Conservation (phyloP, 2,329 filamentous ascomycete genomes). For the Trichoderma lentiforme region DNA sequence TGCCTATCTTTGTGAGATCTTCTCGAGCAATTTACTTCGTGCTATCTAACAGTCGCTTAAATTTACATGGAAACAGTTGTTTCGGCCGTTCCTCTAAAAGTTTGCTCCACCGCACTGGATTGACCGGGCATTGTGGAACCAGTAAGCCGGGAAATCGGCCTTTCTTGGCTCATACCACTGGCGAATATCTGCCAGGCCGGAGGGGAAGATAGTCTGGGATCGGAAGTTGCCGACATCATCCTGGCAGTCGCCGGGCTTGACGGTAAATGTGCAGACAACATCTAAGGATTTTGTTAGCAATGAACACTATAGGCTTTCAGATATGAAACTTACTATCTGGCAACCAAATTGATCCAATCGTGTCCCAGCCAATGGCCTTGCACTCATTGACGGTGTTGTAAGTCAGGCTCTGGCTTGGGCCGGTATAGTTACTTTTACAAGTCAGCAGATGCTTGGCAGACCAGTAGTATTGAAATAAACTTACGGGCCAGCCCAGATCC, state of each 20-base stretch:
- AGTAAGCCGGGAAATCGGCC: not conserved
- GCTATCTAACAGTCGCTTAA: not conserved
- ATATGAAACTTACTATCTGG: not conserved
- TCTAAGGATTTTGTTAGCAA: not conserved
- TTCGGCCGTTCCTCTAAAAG: not conserved
- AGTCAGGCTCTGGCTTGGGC: not conserved
- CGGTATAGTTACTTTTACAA: not conserved
- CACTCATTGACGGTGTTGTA: not conserved
- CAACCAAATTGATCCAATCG: conserved; percentile 6
- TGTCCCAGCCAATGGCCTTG: not conserved
- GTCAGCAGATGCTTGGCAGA: not conserved
- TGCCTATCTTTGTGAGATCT: not conserved
- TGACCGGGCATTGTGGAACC: conserved; percentile 4
- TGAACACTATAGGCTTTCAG: too few species aligned
- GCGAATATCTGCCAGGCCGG: conserved; percentile 3
- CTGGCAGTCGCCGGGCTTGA: conserved; percentile 8
- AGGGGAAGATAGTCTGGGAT: conserved; percentile 1
- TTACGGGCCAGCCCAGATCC: conserved; percentile 11
- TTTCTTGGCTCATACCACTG: not conserved
- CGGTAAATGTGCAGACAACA: conserved; percentile 9
- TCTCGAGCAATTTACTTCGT: not conserved
- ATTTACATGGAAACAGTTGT: not conserved
- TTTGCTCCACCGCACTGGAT: conserved; percentile 4
- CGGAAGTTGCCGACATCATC: conserved; percentile 6
- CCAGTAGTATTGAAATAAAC: not conserved